Evolutionary conservation across 805 yeast species (phyloP).

Genomic region (Candida stauntonica): DNA sequence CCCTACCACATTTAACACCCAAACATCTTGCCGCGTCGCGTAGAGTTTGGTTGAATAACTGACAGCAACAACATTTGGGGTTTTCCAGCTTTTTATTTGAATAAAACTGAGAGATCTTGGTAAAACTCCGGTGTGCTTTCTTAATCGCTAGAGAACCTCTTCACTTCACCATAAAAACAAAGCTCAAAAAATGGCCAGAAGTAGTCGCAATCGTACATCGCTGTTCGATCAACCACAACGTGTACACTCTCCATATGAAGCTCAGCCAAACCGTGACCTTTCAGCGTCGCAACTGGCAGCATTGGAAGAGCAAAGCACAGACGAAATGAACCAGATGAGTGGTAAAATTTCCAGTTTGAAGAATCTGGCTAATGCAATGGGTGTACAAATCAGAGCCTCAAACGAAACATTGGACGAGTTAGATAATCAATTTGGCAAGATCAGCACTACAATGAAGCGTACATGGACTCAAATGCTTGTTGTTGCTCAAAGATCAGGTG

Average conservation of each 20-base stretch:
- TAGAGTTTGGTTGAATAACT: too few relatives aligned
- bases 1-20: too few relatives aligned
- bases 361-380: conserved; percentile 52
- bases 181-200: conserved; percentile 7
- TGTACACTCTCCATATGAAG: conserved; percentile 41
- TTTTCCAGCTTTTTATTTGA: too few relatives aligned
- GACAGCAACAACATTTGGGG: too few relatives aligned
- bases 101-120: too few relatives aligned
- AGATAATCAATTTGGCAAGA: conserved; percentile 42
- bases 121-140: too few relatives aligned
- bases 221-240: conserved; percentile 27
- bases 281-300: conserved; percentile 52
- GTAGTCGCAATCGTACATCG: conserved; percentile 18
- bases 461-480: conserved; percentile 54
- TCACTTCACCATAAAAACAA: too few relatives aligned
- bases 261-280: conserved; percentile 33
- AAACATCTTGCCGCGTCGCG: too few relatives aligned
- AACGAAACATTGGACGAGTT: conserved; percentile 40
- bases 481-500: conserved; percentile 61
- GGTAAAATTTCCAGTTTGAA: conserved; percentile 52
- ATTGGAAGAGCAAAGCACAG: conserved; percentile 64
- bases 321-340: conserved; percentile 49
- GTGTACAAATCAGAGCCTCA: conserved; percentile 57
- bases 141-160: too few relatives aligned
- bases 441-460: conserved; percentile 43